Conservation (phyloP, 2,329 filamentous ascomycete species). For the Aspergillaceae sp. region DNA sequence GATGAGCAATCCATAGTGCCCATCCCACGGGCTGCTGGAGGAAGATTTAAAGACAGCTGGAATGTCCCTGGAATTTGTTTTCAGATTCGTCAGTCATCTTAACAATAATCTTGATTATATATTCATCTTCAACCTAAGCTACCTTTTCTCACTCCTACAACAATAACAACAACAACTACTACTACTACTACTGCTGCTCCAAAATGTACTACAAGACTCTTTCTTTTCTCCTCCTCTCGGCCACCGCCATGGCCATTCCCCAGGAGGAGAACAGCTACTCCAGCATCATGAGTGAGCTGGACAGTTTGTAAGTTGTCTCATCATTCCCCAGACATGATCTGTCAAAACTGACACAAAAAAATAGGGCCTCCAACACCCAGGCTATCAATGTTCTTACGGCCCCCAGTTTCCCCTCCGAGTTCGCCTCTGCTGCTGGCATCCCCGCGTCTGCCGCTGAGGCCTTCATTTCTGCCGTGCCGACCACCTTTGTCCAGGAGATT, state of each 20-base stretch:
- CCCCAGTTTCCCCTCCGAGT: background rate
- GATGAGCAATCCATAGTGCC: no score
- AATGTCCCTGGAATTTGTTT: no score
- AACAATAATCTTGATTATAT: no score
- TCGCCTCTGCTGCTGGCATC: background rate
- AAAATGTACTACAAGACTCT: constrained; percentile 19
- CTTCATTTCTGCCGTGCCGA: constrained; percentile 19
- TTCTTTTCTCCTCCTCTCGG: constrained; percentile 14
- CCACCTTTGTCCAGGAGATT: constrained; percentile 14
- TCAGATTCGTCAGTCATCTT: no score
- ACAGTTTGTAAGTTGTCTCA: background rate
- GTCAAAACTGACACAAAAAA: background rate
- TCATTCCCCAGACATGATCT: background rate
- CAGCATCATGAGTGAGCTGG: constrained; percentile 2
- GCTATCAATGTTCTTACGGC: background rate
- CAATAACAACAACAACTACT: no score
- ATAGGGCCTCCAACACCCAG: background rate
- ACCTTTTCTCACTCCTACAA: no score
- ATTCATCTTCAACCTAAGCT: no score
- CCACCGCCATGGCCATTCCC: constrained; percentile 11
- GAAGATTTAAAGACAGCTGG: no score
- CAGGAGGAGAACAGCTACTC: constrained; percentile 1
- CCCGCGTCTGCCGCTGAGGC: constrained; percentile 15
- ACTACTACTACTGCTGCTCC: background rate
- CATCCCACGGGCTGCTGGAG: no score